These are phyloP conservation scores for Tausonia pullulans DNA, from an alignment of 1,284 basidiomycete species.

Conservation along the genomic window DNA sequence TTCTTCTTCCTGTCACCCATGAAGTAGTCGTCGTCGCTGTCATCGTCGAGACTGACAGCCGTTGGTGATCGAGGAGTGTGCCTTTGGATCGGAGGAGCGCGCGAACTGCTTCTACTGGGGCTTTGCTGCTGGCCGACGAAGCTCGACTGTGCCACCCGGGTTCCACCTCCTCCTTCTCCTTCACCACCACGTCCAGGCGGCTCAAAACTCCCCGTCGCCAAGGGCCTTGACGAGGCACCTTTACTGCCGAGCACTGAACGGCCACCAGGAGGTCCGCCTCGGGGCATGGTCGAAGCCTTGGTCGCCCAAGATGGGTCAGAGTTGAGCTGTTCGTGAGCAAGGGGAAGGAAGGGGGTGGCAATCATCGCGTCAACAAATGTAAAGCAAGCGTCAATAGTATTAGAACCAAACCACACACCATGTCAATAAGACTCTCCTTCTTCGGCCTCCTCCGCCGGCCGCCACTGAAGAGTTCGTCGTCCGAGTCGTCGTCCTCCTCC, in stretches of 20 bases:
- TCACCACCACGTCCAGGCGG: too few relatives aligned
- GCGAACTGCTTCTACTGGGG: not conserved
- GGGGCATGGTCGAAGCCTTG: too few relatives aligned
- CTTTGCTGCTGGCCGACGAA: not conserved
- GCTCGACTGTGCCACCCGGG: not conserved
- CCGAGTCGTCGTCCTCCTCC: conserved; percentile 21
- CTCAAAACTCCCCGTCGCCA: too few relatives aligned
- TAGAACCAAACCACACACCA: conserved; percentile 2
- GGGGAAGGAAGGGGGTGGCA: too few relatives aligned
- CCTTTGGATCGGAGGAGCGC: not conserved
- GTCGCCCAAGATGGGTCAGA: conserved; percentile 1
- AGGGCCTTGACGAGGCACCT: too few relatives aligned
- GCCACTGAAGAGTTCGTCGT: not conserved
- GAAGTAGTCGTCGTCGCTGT: not conserved
- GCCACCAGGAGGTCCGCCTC: too few relatives aligned
- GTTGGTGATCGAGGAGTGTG: not conserved
- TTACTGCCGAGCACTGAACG: too few relatives aligned
- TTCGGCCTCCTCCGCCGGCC: not conserved
- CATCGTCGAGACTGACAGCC: not conserved
- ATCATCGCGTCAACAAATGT: not conserved
- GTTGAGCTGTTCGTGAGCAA: not conserved
- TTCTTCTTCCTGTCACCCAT: not conserved
- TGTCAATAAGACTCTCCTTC: conserved; percentile 22
- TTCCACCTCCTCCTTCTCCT: not conserved
- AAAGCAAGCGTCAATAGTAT: not conserved